Percentiles rank a stretch among this genome's conserved stretches.
These are phyloP conservation scores for Nyssa sinensis DNA, from an alignment of 148 eudicot species.

Conservation along the genomic window DNA sequence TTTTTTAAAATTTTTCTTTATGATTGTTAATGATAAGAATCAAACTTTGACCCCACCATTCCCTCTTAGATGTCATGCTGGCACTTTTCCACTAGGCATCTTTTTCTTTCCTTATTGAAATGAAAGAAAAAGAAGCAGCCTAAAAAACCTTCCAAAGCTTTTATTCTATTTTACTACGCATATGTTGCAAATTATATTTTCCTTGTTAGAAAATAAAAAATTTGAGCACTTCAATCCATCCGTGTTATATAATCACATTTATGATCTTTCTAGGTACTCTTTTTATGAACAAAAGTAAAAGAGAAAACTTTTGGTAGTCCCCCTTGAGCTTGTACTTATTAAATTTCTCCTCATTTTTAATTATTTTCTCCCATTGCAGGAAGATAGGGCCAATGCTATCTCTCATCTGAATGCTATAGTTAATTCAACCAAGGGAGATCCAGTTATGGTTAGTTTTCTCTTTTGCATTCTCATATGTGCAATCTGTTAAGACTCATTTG, in stretches of 20 bases:
- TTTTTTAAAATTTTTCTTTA: too few species aligned
- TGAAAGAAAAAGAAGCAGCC: neutral
- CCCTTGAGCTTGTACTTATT: slow-evolving; percentile 2
- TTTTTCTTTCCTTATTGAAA: neutral
- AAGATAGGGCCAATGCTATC: slow-evolving; percentile 37
- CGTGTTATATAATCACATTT: neutral
- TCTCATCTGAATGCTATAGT: slow-evolving; percentile 33
- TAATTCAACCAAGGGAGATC: slow-evolving; percentile 40
- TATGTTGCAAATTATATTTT: neutral
- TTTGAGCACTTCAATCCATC: neutral
- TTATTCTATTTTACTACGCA: neutral
- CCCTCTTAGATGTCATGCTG: too few species aligned
- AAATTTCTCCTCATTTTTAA: slow-evolving; percentile 8
- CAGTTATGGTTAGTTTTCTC: slow-evolving; percentile 34
- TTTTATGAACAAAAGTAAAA: too few species aligned
- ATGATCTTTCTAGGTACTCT: neutral
- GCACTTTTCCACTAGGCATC: too few species aligned
- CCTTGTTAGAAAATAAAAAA: neutral
- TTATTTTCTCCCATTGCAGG: slow-evolving; percentile 31
- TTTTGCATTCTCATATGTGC: slow-evolving; percentile 1
- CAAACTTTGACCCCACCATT: too few species aligned
- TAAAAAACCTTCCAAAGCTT: neutral
- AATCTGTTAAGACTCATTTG: neutral
- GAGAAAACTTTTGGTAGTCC: neutral
- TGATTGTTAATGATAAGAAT: too few species aligned